Conservation (phyloP, 805 yeast genomes). For the Hanseniaspora clermontiae region DNA sequence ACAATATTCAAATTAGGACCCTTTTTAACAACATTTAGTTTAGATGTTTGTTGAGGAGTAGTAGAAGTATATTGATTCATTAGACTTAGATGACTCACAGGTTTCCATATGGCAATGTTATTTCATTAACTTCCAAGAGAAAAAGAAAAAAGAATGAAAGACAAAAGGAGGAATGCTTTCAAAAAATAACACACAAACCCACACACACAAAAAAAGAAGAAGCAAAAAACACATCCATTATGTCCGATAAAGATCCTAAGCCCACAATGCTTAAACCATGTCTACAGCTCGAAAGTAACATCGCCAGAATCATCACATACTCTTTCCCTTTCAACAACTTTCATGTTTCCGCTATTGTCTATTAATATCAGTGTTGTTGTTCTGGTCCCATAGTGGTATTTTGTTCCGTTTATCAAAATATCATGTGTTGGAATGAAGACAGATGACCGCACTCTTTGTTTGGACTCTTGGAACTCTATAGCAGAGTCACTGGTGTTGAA, state of each 20-base stretch:
- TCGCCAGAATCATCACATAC: not conserved
- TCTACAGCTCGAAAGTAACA: not conserved
- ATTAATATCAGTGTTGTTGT: slow-evolving; percentile 12
- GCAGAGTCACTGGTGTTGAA: not conserved
- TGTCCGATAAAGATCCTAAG: not conserved
- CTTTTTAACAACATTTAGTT: slow-evolving; percentile 26
- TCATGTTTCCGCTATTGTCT: not conserved
- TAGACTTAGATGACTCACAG: not conserved
- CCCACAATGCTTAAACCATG: no score
- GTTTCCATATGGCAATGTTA: not conserved
- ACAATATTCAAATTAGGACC: slow-evolving; percentile 83
- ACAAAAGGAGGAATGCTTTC: no score
- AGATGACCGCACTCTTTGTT: slow-evolving; percentile 3
- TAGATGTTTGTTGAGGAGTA: slow-evolving; percentile 16
- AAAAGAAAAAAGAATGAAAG: not conserved
- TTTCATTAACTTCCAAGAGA: not conserved
- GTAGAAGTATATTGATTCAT: slow-evolving; percentile 3
- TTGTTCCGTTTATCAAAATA: not conserved
- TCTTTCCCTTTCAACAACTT: slow-evolving; percentile 6
- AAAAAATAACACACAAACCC: not conserved
- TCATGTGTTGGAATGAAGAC: slow-evolving; percentile 10
- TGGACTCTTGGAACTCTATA: slow-evolving; percentile 1
- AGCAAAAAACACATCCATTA: not conserved
- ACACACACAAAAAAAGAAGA: not conserved
- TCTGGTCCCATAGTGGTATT: slow-evolving; percentile 10